phyloP scores from a whole-genome alignment of 208 protist species.

The Trypanosoma grayi region DNA sequence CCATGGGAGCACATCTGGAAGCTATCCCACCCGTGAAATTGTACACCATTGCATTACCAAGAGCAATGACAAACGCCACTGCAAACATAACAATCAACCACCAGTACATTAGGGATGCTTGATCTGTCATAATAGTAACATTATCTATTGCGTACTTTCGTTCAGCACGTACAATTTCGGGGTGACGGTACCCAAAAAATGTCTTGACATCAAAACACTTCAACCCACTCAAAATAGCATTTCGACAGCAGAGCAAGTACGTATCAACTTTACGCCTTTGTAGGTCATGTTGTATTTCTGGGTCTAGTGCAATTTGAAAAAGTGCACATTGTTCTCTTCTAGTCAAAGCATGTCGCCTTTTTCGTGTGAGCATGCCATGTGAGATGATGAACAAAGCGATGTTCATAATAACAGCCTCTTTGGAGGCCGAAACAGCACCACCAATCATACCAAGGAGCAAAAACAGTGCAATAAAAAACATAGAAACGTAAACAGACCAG shows the following conservation, averaged over 20 bases:
- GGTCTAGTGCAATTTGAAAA: conserved; percentile 23
- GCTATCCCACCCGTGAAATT: conserved; percentile 49
- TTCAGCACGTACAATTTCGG: conserved; percentile 64
- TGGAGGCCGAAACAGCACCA: conserved; percentile 32
- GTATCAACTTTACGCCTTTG: conserved; percentile 43
- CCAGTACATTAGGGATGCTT: conserved; percentile 77
- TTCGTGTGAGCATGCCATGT: conserved; percentile 77
- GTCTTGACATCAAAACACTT: conserved; percentile 65
- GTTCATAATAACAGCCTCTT: conserved; percentile 30
- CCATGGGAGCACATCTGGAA: conserved; percentile 13
- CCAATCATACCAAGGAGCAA: conserved; percentile 54
- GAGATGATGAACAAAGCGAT: conserved; percentile 57
- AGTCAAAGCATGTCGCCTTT: conserved; percentile 66
- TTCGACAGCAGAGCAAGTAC: conserved; percentile 79
- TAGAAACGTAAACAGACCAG: conserved; percentile 57
- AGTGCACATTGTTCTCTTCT: conserved; percentile 42
- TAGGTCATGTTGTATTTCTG: conserved; percentile 34
- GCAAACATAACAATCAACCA: conserved; percentile 81
- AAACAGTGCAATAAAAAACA: conserved; percentile 50
- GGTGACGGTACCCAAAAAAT: conserved; percentile 75
- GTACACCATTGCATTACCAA: conserved; percentile 64
- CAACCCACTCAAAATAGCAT: conserved; percentile 63
- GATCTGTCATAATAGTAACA: conserved; percentile 70
- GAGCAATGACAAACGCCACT: conserved; percentile 63
- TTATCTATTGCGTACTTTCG: conserved; percentile 42